These are phyloP conservation scores for Tolypocladium endophyticum DNA, from an alignment of 2,329 filamentous ascomycete species.

Conservation along the genomic window DNA sequence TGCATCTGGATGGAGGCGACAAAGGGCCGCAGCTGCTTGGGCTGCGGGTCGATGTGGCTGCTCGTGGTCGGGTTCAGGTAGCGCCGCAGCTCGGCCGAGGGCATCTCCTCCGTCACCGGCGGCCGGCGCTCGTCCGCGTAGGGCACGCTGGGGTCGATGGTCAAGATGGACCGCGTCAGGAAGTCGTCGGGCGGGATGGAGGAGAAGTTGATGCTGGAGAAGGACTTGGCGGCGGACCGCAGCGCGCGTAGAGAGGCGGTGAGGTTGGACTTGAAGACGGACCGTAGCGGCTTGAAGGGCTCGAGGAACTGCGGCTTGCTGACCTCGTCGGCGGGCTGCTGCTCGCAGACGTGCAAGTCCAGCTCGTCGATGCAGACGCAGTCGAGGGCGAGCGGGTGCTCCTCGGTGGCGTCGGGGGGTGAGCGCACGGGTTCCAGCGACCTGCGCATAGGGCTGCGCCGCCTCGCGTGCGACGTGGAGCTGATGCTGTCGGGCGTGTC, in stretches of 20 bases:
- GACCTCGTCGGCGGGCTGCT: conserved; percentile 17
- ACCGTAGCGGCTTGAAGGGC: conserved; percentile 38
- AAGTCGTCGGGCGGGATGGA: conserved; percentile 58
- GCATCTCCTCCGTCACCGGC: conserved; percentile 50
- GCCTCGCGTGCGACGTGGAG: conserved; percentile 17
- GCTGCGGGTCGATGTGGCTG: conserved; percentile 18
- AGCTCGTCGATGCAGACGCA: conserved; percentile 39
- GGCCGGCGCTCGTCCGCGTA: conserved; percentile 59
- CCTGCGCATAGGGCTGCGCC: conserved; percentile 30
- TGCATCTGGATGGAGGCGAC: conserved; percentile 64
- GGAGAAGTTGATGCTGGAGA: conserved; percentile 51
- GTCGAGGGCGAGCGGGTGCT: conserved; percentile 37
- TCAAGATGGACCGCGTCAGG: conserved; percentile 55
- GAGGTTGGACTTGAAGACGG: conserved; percentile 58
- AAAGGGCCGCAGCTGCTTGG: conserved; percentile 26
- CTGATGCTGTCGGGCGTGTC: conserved; percentile 35
- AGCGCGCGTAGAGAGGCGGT: conserved; percentile 56
- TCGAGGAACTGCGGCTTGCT: conserved; percentile 22
- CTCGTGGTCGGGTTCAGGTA: conserved; percentile 55
- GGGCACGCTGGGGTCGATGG: conserved; percentile 54
- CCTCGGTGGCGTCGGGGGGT: conserved; percentile 39
- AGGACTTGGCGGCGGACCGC: conserved; percentile 52
- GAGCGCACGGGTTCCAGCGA: conserved; percentile 45
- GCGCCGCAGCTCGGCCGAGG: conserved; percentile 54
- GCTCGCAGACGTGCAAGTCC: conserved; percentile 16